phyloP scores from a whole-genome alignment of 2,329 filamentous ascomycete species.

The Ceratocystis lukuohia region DNA sequence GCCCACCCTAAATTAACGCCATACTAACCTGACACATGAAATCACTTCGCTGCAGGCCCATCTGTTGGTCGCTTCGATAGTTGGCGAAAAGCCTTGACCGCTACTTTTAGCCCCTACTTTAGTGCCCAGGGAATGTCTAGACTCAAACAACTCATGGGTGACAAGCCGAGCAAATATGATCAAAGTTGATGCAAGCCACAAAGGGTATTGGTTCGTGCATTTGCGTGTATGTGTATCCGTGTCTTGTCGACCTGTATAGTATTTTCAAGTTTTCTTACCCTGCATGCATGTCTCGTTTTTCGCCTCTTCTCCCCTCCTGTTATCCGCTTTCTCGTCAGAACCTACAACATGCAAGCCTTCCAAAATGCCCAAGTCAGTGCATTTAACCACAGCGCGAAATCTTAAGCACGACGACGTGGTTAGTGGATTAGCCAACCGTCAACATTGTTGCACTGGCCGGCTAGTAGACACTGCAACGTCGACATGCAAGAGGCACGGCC shows the following conservation, averaged over 20 bases:
- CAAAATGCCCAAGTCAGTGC: not conserved
- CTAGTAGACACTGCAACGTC: not conserved
- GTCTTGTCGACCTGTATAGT: not conserved
- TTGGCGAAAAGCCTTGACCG: not conserved
- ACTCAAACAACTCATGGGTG: not conserved
- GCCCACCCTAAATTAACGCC: not conserved
- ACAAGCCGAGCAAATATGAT: not conserved
- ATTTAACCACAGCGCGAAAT: not conserved
- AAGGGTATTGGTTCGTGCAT: too few species aligned
- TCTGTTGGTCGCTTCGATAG: not conserved
- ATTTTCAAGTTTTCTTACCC: not conserved
- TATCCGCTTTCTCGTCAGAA: not conserved
- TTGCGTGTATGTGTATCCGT: not conserved
- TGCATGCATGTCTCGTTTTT: not conserved
- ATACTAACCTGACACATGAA: not conserved
- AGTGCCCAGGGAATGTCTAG: not conserved
- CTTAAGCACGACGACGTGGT: not conserved
- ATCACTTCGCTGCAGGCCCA: not conserved
- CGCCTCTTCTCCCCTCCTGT: not conserved
- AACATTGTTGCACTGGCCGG: not conserved
- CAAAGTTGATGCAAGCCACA: not conserved
- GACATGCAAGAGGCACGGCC: not conserved
- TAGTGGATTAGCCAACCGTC: constrained; percentile 2
- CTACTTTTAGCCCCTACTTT: not conserved
- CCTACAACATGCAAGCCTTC: not conserved